Percentiles rank a stretch among this genome's conserved stretches.
phyloP scores from a whole-genome alignment of 306 rosid genomes.

The Parietaria judaica region DNA sequence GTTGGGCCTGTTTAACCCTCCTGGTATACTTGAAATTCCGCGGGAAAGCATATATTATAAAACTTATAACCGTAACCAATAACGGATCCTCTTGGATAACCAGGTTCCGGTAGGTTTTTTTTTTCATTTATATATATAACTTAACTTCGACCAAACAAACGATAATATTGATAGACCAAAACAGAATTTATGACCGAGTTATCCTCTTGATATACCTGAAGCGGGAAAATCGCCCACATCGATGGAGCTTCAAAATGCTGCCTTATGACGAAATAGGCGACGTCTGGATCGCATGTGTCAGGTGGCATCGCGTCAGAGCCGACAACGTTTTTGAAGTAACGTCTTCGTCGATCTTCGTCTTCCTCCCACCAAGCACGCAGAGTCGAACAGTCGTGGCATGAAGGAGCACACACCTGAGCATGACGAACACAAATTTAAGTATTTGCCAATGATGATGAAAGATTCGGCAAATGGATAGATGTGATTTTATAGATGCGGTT shows the following conservation, averaged over 20 bases:
- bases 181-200: neutral
- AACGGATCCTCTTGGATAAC: too few relatives aligned
- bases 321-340: conserved; percentile 54
- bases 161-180: neutral
- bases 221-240: conserved; percentile 99
- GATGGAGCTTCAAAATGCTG: conserved; percentile 95
- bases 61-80: too few relatives aligned
- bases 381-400: conserved; percentile 94
- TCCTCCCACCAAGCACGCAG: conserved; percentile 99
- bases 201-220: conserved; percentile 54
- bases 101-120: too few relatives aligned
- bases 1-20: neutral
- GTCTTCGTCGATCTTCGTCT: conserved; percentile 80
- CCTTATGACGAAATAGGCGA: conserved; percentile 53
- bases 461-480: too few relatives aligned
- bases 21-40: too few relatives aligned
- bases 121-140: too few relatives aligned
- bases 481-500: too few relatives aligned
- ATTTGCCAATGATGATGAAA: too few relatives aligned
- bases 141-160: neutral
- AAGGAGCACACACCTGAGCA: conserved; percentile 88
- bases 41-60: too few relatives aligned
- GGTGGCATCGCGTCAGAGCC: conserved; percentile 67
- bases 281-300: conserved; percentile 59
- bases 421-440: neutral